phyloP scores from a whole-genome alignment of 2,329 filamentous ascomycete species.

The Orbilia oligospora region DNA sequence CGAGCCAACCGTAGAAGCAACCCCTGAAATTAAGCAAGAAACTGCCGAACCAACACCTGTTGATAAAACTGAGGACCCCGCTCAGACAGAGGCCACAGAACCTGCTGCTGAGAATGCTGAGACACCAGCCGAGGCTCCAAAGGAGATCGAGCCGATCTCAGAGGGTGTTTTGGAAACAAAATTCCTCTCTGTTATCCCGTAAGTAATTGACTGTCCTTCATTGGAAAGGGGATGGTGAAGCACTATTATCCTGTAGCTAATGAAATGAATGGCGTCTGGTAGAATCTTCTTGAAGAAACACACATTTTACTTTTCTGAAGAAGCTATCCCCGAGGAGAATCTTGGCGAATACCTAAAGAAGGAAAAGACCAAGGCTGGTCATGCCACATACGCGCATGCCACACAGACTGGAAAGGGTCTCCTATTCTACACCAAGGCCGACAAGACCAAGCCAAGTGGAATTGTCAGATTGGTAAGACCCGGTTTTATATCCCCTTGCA shows the following conservation, averaged over 20 bases:
- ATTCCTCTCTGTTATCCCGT: conserved; percentile 45
- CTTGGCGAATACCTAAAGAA: conserved; percentile 84
- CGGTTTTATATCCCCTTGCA: neutral
- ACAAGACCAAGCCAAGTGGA: conserved; percentile 84
- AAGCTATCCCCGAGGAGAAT: conserved; percentile 80
- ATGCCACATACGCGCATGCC: conserved; percentile 84
- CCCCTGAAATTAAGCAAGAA: neutral
- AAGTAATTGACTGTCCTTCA: conserved; percentile 23
- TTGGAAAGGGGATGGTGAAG: no score
- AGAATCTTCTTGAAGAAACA: conserved; percentile 89
- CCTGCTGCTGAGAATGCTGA: conserved; percentile 67
- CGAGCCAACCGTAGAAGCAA: conserved; percentile 16
- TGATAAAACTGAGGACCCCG: conserved; percentile 60
- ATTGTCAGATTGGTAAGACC: conserved; percentile 85
- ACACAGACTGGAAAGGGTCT: conserved; percentile 95
- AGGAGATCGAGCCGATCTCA: conserved; percentile 64
- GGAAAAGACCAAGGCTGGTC: conserved; percentile 87
- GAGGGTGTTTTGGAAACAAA: conserved; percentile 64
- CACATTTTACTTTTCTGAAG: conserved; percentile 87
- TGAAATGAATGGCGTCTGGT: conserved; percentile 62
- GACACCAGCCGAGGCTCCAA: conserved; percentile 65
- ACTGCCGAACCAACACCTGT: conserved; percentile 23
- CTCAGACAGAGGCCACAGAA: conserved; percentile 52
- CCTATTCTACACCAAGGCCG: conserved; percentile 90
- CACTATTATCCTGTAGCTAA: neutral